These are phyloP conservation scores for Cladophialophora bantiana DNA, from an alignment of 2,329 filamentous ascomycete species.

Conservation along the genomic window DNA sequence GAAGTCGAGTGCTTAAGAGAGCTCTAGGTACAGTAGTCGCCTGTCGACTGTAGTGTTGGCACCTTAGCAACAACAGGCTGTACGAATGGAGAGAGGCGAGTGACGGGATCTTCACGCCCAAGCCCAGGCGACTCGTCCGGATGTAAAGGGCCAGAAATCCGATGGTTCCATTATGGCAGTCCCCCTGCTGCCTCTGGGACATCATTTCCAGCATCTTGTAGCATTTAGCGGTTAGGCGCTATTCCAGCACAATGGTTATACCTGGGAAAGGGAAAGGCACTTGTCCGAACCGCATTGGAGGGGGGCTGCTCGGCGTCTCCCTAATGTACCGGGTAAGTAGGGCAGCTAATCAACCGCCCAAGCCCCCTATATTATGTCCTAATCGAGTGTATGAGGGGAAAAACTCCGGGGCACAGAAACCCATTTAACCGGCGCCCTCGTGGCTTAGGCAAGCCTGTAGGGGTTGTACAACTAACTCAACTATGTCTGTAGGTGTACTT, in stretches of 20 bases:
- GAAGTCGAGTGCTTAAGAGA: conserved; percentile 1
- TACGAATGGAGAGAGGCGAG: conserved; percentile 1
- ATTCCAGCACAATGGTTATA: conserved; percentile 3
- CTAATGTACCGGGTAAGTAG: neutral
- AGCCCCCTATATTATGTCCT: neutral
- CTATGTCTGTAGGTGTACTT: neutral
- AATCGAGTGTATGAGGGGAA: neutral
- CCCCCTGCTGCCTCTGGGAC: neutral
- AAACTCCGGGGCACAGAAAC: neutral
- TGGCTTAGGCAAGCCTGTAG: neutral
- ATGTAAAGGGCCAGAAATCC: conserved; percentile 6
- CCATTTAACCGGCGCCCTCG: neutral
- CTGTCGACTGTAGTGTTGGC: conserved; percentile 3
- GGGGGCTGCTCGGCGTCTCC: neutral
- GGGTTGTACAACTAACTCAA: too few relatives aligned
- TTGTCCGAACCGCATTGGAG: conserved; percentile 4
- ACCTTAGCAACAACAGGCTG: conserved; percentile 7
- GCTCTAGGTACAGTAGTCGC: conserved; percentile 17
- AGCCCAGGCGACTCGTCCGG: conserved; percentile 28
- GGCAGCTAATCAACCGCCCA: conserved; percentile 7
- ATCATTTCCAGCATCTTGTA: neutral
- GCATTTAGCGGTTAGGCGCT: neutral
- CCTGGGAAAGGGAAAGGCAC: conserved; percentile 1
- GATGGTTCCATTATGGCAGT: neutral
- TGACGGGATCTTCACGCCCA: conserved; percentile 25